Evolutionary conservation across 1,139 yeast species (phyloP), one percentile per base, ranked within the genome.

Genomic region (Zygosaccharomyces pseudobailii): DNA sequence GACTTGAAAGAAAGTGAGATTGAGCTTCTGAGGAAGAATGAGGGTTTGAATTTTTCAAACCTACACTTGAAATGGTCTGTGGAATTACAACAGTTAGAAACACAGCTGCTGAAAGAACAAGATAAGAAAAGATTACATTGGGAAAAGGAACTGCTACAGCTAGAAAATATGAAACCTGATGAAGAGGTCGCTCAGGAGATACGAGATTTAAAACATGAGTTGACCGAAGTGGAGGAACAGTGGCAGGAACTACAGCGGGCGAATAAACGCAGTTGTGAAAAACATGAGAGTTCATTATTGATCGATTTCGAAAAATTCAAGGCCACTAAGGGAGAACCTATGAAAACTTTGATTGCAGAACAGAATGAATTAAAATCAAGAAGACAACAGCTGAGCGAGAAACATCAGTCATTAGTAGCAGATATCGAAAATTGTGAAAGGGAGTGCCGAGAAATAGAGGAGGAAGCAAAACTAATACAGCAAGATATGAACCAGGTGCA

Each of bases 151-250:
- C 37, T 59, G 21, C 47, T 49, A 34, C 52, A 57, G 33, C 33
- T 54, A 9, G 57, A 56, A 28, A 50, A 51, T 24, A 22, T 54
- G 37, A 51, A 52, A 41, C 63, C 64, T 5, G 54, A 53, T 47
- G 54, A 54, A 20, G 48, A 47, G 13, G 36, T 55, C 1, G 48
- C 53, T 13, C 42, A 40, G 3, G 62, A 58, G 37, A 53, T 59
- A 42, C 47, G 53, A 31, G 50, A 50, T 19, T 48, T 58, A 27
- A 51, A 48, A 24, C 13, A 28, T 8, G 56, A 55, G 39, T 46
- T 54, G 30, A 35, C 36, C 5, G 45, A 51, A 10, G 52, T 47
- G 5, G 49, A 50, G 9, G 37, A 43, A 9, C 43, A 46, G 19
- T 46, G 50, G 45, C 35, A 46, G n/a, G 25, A 20, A 17, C n/a